A percentile compares a stretch with the other conserved stretches of the same genome.
Evolutionary conservation across 2,329 filamentous ascomycete species (phyloP).

Genomic region (Leptoxyphium fumago): DNA sequence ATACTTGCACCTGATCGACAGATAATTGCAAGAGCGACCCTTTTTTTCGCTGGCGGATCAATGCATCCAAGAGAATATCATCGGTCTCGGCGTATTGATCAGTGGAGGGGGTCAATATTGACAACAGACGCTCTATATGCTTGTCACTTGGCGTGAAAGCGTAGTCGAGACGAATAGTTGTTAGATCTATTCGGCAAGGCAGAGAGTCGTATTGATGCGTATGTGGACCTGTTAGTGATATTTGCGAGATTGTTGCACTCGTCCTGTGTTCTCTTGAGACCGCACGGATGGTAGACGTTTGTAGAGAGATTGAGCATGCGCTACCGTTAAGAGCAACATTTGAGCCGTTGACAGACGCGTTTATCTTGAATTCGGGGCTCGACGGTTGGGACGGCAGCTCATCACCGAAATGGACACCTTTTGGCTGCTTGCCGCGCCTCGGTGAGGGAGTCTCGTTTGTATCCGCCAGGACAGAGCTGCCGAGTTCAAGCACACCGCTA

Average conservation of each 20-base stretch:
- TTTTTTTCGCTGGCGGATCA: conserved; percentile 73
- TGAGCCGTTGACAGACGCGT: conserved; percentile 62
- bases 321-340: conserved; percentile 63
- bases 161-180: conserved; percentile 57
- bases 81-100: conserved; percentile 80
- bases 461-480: conserved; percentile 66
- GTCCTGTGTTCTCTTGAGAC: conserved; percentile 60
- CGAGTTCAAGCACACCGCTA: conserved; percentile 79
- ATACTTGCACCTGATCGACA: conserved; percentile 48
- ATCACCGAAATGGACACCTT: conserved; percentile 44
- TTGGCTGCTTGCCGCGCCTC: conserved; percentile 24
- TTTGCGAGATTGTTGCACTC: conserved; percentile 57
- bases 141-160: conserved; percentile 56
- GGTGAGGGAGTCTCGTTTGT: conserved; percentile 34
- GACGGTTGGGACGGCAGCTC: conserved; percentile 14
- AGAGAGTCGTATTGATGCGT: conserved; percentile 23
- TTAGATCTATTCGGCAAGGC: conserved; percentile 45
- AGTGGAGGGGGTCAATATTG: conserved; percentile 80
- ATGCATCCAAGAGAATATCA: conserved; percentile 86
- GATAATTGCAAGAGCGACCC: conserved; percentile 65
- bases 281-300: conserved; percentile 69
- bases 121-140: conserved; percentile 69
- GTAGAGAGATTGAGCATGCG: conserved; percentile 57
- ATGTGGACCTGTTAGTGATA: conserved; percentile 58
- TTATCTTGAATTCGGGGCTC: conserved; percentile 43